Conservation (phyloP, 2,329 filamentous ascomycete genomes). For the Cordyceps cicadae region DNA sequence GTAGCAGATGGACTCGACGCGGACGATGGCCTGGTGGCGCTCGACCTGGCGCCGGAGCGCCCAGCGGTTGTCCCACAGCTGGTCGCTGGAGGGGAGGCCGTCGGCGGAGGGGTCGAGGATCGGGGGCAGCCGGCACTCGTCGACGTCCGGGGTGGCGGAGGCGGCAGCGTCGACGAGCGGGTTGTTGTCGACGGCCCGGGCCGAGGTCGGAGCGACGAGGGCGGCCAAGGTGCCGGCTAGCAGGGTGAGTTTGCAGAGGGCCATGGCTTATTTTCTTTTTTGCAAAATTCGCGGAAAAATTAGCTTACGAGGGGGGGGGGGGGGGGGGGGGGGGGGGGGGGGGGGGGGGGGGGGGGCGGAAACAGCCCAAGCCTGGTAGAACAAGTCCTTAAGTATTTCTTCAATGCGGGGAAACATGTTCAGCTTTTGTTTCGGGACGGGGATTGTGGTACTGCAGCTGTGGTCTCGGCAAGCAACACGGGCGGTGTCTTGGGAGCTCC, state of each 20-base stretch:
- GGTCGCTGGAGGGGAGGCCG: slow-evolving; percentile 23
- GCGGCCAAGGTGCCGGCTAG: slow-evolving; percentile 6
- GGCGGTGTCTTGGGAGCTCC: too few species aligned
- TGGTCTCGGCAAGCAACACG: too few species aligned
- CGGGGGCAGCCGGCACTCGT: slow-evolving; percentile 27
- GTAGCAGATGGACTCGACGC: slow-evolving; percentile 46
- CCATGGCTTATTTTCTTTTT: background rate
- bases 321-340: too few species aligned
- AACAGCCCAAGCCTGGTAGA: background rate
- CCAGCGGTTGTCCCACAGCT: slow-evolving; percentile 25
- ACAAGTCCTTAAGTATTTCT: too few species aligned
- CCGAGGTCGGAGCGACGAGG: background rate
- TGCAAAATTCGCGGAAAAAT: background rate
- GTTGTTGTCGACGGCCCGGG: slow-evolving; percentile 4
- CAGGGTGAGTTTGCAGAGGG: slow-evolving; percentile 8
- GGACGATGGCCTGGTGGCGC: slow-evolving; percentile 46
- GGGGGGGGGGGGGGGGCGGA: too few species aligned
- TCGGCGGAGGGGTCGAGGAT: slow-evolving; percentile 24
- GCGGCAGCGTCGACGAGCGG: background rate
- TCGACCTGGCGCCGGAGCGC: slow-evolving; percentile 34
- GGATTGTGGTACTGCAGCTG: too few species aligned
- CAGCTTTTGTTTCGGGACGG: too few species aligned
- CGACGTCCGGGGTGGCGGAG: background rate
- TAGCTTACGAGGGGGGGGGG: background rate
- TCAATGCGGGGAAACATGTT: too few species aligned